Evolutionary conservation across 2,329 filamentous ascomycete species (phyloP).

Genomic region (Penicillium sp.): DNA sequence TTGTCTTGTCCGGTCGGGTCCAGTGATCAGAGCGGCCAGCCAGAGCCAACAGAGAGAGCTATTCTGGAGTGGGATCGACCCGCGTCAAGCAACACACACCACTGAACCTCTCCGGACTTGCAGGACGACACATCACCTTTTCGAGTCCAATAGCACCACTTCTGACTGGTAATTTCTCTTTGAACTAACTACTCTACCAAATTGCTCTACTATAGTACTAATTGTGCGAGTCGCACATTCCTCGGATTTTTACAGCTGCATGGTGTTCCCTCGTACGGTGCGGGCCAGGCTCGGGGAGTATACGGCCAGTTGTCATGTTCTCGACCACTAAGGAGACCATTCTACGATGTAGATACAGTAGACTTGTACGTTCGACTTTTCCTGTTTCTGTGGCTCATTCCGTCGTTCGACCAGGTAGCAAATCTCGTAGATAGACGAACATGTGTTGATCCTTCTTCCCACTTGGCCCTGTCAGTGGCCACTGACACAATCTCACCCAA

Average conservation of each 20-base stretch:
- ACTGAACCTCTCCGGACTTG: background rate
- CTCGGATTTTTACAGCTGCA: constrained; percentile 6
- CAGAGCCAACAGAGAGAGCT: background rate
- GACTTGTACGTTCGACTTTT: background rate
- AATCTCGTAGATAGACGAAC: background rate
- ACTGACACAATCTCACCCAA: background rate
- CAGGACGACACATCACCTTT: constrained; percentile 9
- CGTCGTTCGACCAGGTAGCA: no score
- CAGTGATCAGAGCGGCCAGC: constrained; percentile 21
- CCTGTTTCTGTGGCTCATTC: background rate
- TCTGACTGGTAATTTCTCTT: background rate
- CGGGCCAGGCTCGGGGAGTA: background rate
- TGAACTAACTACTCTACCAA: background rate
- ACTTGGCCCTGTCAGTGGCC: no score
- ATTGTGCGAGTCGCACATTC: constrained; percentile 5
- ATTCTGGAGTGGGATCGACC: constrained; percentile 4
- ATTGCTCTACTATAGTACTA: no score
- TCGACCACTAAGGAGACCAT: background rate
- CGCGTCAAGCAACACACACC: background rate
- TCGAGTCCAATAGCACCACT: background rate
- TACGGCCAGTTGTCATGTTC: constrained; percentile 13
- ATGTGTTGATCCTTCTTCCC: background rate
- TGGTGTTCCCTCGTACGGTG: background rate
- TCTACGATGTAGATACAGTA: background rate
- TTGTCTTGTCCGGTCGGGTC: constrained; percentile 16